These are phyloP conservation scores for Triangularia setosa DNA, from an alignment of 2,329 filamentous ascomycete genomes.

Conservation along the genomic window DNA sequence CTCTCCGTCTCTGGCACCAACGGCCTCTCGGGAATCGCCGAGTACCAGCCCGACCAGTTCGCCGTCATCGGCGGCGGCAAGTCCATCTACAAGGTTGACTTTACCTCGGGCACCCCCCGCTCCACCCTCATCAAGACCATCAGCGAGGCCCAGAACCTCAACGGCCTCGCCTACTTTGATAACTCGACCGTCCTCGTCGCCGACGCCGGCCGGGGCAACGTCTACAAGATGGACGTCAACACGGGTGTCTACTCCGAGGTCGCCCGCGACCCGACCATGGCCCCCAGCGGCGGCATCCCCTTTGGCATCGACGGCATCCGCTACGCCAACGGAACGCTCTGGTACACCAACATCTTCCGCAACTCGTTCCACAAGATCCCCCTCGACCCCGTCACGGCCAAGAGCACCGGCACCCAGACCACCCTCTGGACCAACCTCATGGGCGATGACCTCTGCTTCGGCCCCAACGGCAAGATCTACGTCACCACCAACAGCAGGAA, in stretches of 20 bases:
- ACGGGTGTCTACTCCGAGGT: slow-evolving; percentile 28
- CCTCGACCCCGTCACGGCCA: slow-evolving; percentile 28
- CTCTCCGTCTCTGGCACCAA: slow-evolving; percentile 27
- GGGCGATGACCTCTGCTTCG: slow-evolving; percentile 33
- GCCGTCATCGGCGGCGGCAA: slow-evolving; percentile 32
- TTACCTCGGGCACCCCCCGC: slow-evolving; percentile 24
- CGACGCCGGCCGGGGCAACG: slow-evolving; percentile 30
- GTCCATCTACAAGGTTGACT: slow-evolving; percentile 32
- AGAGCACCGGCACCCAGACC: slow-evolving; percentile 25
- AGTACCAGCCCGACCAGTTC: slow-evolving; percentile 30
- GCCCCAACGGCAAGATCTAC: slow-evolving; percentile 31
- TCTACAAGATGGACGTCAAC: slow-evolving; percentile 28
- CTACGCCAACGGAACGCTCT: slow-evolving; percentile 29
- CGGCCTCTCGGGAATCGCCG: slow-evolving; percentile 32
- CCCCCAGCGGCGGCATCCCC: slow-evolving; percentile 29
- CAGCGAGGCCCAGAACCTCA: slow-evolving; percentile 30
- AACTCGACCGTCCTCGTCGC: slow-evolving; percentile 31
- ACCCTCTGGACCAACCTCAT: slow-evolving; percentile 33
- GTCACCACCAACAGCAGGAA: slow-evolving; percentile 31
- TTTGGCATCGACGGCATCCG: slow-evolving; percentile 35
- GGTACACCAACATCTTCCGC: slow-evolving; percentile 36
- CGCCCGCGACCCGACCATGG: slow-evolving; percentile 30
- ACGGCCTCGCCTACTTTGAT: slow-evolving; percentile 31
- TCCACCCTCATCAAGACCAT: slow-evolving; percentile 29
- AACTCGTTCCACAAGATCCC: slow-evolving; percentile 34